Evolutionary conservation across 106 monocot species (phyloP).

Genomic region (Allium fistulosum): DNA sequence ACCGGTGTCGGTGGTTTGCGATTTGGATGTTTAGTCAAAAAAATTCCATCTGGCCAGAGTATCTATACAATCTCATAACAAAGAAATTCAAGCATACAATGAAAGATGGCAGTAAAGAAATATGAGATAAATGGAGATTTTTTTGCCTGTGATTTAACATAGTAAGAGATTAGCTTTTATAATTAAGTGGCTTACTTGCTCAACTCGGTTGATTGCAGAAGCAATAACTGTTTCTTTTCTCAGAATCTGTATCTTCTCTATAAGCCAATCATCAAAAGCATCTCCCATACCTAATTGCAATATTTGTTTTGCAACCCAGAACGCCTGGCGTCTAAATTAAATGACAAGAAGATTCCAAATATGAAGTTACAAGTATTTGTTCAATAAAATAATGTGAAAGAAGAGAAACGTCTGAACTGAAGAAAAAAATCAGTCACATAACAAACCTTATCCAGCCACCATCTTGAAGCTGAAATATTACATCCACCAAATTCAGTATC

Average conservation of each 20-base stretch:
- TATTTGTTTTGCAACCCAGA: conserved; percentile 95
- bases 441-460: conserved; percentile 95
- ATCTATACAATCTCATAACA: conserved; percentile 38
- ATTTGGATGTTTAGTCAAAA: conserved; percentile 94
- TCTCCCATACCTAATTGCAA: conserved; percentile 99
- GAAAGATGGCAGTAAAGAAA: background rate
- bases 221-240: conserved; percentile 73
- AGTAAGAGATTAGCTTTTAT: too few relatives aligned
- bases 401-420: background rate
- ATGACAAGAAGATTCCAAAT: conserved; percentile 1
- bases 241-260: conserved; percentile 90
- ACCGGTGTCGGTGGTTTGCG: conserved; percentile 55
- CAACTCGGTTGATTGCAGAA: conserved; percentile 60
- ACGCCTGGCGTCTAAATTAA: conserved; percentile 65
- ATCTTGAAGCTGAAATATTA: conserved; percentile 90
- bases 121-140: background rate
- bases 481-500: conserved; percentile 83
- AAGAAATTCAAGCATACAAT: background rate
- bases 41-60: conserved; percentile 99
- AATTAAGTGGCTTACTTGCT: conserved; percentile 42
- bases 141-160: too few relatives aligned
- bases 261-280: conserved; percentile 98
- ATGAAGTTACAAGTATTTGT: background rate
- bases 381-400: background rate
- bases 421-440: background rate